phyloP scores from a whole-genome alignment of 2,329 filamentous ascomycete species.

The Penicillium digitatum region DNA sequence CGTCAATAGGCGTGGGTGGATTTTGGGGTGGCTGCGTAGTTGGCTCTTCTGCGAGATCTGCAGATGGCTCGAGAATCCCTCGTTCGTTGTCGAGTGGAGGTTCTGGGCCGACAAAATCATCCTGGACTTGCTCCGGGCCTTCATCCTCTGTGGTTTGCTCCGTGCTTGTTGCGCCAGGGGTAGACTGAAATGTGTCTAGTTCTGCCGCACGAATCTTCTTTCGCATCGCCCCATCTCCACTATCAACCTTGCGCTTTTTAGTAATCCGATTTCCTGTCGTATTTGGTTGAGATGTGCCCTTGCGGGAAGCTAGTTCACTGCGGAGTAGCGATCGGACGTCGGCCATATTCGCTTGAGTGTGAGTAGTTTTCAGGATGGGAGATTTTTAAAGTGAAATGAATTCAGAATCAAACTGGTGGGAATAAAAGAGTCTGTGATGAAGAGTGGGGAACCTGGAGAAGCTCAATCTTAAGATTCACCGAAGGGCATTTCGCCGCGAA shows the following conservation, averaged over 20 bases:
- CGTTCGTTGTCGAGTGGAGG: conserved; percentile 16
- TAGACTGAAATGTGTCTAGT: conserved; percentile 32
- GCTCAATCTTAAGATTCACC: conserved; percentile 13
- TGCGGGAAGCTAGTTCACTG: conserved; percentile 69
- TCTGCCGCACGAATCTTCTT: conserved; percentile 44
- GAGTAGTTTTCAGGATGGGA: background rate
- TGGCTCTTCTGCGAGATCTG: conserved; percentile 7
- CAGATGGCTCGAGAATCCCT: conserved; percentile 5
- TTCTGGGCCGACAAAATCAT: conserved; percentile 26
- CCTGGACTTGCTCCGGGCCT: conserved; percentile 25
- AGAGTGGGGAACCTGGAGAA: conserved; percentile 27
- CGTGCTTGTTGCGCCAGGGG: conserved; percentile 27
- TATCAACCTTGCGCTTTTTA: conserved; percentile 55
- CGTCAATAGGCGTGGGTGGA: conserved; percentile 51
- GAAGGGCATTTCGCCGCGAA: conserved; percentile 10
- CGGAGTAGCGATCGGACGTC: conserved; percentile 77
- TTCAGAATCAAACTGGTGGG: conserved; percentile 7
- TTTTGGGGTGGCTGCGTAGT: conserved; percentile 10
- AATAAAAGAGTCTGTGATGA: conserved; percentile 20
- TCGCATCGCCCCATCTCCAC: conserved; percentile 38
- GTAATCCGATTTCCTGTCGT: conserved; percentile 36
- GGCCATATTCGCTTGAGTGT: conserved; percentile 53
- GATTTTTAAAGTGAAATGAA: background rate
- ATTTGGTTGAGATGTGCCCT: conserved; percentile 58
- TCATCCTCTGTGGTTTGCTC: conserved; percentile 27